These are phyloP conservation scores for Ustulina deusta DNA, from an alignment of 2,329 filamentous ascomycete species.

Conservation along the genomic window DNA sequence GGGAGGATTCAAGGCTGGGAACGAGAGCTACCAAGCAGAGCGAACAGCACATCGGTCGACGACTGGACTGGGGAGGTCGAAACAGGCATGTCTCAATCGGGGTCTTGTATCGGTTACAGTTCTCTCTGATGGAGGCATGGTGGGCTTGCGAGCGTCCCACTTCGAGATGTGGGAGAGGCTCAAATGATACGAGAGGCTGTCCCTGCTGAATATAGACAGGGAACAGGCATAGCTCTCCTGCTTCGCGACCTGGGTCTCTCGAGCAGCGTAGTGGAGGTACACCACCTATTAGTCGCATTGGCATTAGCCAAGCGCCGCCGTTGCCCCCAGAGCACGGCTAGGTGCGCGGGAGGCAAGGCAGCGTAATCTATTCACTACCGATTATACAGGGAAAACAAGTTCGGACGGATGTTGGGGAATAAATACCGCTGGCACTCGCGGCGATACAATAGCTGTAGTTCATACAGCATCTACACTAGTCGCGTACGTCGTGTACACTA, in stretches of 20 bases:
- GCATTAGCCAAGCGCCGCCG: slow-evolving; percentile 25
- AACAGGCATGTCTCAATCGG: slow-evolving; percentile 43
- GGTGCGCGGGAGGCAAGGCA: not conserved
- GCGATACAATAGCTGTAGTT: not conserved
- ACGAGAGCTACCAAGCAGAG: slow-evolving; percentile 12
- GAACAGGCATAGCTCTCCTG: not conserved
- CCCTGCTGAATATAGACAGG: slow-evolving; percentile 25
- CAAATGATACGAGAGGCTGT: slow-evolving; percentile 31
- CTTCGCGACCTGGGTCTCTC: not conserved
- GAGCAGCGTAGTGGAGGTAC: not conserved
- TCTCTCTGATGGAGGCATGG: slow-evolving; percentile 26
- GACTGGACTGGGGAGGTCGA: slow-evolving; percentile 28
- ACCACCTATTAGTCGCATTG: not conserved
- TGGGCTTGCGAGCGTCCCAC: slow-evolving; percentile 19
- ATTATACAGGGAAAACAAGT: not conserved
- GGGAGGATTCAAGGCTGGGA: slow-evolving; percentile 23
- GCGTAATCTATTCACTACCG: not conserved
- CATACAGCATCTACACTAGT: too few species aligned
- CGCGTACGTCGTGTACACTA: too few species aligned
- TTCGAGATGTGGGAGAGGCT: slow-evolving; percentile 31
- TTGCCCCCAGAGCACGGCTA: slow-evolving; percentile 11
- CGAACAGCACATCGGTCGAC: slow-evolving; percentile 14
- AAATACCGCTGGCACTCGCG: slow-evolving; percentile 22
- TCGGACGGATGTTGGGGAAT: not conserved
- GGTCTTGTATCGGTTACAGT: slow-evolving; percentile 45